Percentiles rank a stretch among this genome's conserved stretches.
Evolutionary conservation across 768 basidiomycete genomes (phyloP).

Genomic region (Xerocomus spinulosus): DNA sequence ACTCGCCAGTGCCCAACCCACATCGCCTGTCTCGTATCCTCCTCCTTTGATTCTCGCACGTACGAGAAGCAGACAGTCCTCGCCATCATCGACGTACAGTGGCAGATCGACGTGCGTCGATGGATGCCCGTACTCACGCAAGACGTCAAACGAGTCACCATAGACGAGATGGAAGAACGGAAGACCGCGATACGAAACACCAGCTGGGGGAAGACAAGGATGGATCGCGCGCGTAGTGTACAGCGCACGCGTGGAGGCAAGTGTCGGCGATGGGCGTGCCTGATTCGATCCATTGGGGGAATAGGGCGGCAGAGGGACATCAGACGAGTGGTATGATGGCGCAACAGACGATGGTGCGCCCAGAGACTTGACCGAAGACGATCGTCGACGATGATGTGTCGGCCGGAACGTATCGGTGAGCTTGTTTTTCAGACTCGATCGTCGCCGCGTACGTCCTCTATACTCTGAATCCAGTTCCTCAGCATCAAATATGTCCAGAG

Average conservation of each 20-base stretch:
- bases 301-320: constrained; percentile 22
- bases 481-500: constrained; percentile 19
- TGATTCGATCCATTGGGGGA: constrained; percentile 17
- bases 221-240: constrained; percentile 70
- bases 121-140: constrained; percentile 78
- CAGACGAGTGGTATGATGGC: constrained; percentile 18
- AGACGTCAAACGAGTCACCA: constrained; percentile 59
- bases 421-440: constrained; percentile 31
- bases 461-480: constrained; percentile 24
- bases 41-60: constrained; percentile 38
- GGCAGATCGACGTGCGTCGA: constrained; percentile 69
- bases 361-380: constrained; percentile 31
- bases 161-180: constrained; percentile 72
- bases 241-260: constrained; percentile 40
- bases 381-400: constrained; percentile 30
- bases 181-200: constrained; percentile 64
- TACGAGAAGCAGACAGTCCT: constrained; percentile 73
- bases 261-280: constrained; percentile 22
- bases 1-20: constrained; percentile 82
- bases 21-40: constrained; percentile 35
- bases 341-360: constrained; percentile 29
- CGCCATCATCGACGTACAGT: constrained; percentile 70
- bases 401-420: constrained; percentile 31
- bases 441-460: constrained; percentile 27
- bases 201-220: constrained; percentile 57